Evolutionary conservation across 345 rosid species (phyloP), one percentile per base, ranked within the genome.

Genomic region (Corchorus capsularis): DNA sequence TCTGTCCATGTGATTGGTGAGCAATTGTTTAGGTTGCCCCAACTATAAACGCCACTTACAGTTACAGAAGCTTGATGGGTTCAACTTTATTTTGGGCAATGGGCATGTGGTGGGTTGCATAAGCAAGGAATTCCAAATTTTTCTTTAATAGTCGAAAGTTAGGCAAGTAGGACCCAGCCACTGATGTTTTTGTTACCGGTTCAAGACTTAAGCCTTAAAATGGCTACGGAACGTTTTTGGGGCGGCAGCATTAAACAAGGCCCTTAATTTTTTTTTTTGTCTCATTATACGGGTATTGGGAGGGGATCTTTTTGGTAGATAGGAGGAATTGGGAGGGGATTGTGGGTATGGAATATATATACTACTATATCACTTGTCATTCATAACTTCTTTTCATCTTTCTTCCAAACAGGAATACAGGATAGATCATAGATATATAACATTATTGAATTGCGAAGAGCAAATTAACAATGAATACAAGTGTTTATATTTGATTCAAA

Each of bases 101-200:
- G 27, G 27, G 27, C 27, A 27, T 27, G 27, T 27, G 4, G 1
- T 49, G 22, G 47, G 41, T 20, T 27, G 4, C 13, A 46, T n/a
- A 8, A 22, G n/a, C 4, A 22, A 43, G 43, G 16, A 15, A 49
- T 8, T 27, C 60, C 46, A 69, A 55, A 2, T 9, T 50, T 15
- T 52, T 39, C 4, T 27, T 11, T 32, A 49, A 69, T 49, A 43
- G 8, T 69, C 17, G 35, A 27, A 27, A 56, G 16, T 50, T 65
- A 11, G 77, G 77, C 22, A 63, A 17, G 52, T 47, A 3, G 69
- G 69, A 32, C 57, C 75, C 57, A 9, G 22, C 67, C 57, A 47
- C 32, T 46, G 13, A 13, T 39, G 32, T 41, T 47, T 66, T 43
- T 27, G 16, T 2, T 6, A 55, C 39, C 20, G 5, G 34, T 69